Percentiles rank a stretch among this genome's conserved stretches.
These are phyloP conservation scores for Cryptosporidium xiaoi DNA, from an alignment of 169 alveolate genomes.

Conservation along the genomic window DNA sequence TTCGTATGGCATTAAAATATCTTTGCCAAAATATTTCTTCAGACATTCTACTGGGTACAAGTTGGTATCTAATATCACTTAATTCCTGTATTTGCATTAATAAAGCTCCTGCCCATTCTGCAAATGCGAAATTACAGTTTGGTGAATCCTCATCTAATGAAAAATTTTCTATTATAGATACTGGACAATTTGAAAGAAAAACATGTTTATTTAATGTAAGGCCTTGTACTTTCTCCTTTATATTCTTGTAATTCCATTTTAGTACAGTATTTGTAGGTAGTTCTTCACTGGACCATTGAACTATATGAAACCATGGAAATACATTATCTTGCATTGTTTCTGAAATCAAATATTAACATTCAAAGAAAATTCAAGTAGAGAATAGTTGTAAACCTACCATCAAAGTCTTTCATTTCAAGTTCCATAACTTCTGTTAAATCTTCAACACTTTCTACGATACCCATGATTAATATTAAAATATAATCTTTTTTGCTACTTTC, in stretches of 20 bases:
- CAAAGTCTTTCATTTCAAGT: slow-evolving; percentile 68
- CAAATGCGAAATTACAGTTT: slow-evolving; percentile 11
- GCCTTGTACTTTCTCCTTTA: slow-evolving; percentile 52
- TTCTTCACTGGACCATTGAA: slow-evolving; percentile 78
- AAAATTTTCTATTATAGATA: slow-evolving; percentile 38
- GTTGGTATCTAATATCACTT: slow-evolving; percentile 68
- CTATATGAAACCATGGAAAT: slow-evolving; percentile 78
- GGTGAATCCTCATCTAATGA: slow-evolving; percentile 54
- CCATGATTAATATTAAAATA: not conserved
- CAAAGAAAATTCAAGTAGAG: too few relatives aligned
- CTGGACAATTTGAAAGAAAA: slow-evolving; percentile 71
- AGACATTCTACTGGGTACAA: slow-evolving; percentile 76
- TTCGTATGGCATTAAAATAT: slow-evolving; percentile 75
- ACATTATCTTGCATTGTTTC: slow-evolving; percentile 75
- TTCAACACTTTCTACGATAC: slow-evolving; percentile 59
- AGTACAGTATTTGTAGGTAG: slow-evolving; percentile 75
- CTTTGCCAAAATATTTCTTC: slow-evolving; percentile 78
- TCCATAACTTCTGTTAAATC: slow-evolving; percentile 50
- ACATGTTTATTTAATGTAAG: slow-evolving; percentile 45
- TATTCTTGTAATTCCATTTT: slow-evolving; percentile 70
- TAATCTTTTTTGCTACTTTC: not conserved
- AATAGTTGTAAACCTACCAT: slow-evolving; percentile 13
- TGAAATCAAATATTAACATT: not conserved
- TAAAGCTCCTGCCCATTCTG: slow-evolving; percentile 77
- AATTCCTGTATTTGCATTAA: slow-evolving; percentile 62